A percentile compares a stretch with the other conserved stretches of the same genome.
phyloP scores from a whole-genome alignment of 768 basidiomycete species.

The Omphalotus guepiniiformis region DNA sequence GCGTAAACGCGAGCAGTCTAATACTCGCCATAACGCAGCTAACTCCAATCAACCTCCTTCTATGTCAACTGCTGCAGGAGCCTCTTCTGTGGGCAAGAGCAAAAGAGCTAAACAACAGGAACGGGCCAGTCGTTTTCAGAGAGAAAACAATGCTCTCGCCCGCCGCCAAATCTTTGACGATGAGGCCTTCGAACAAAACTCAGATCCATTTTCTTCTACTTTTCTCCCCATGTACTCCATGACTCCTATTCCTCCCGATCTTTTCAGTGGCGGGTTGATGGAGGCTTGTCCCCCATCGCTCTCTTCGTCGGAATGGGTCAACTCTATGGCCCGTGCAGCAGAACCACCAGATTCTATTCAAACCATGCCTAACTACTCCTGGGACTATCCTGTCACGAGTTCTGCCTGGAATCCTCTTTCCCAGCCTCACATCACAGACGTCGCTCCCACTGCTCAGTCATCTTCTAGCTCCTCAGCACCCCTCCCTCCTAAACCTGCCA shows the following conservation, averaged over 20 bases:
- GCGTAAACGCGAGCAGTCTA: slow-evolving; percentile 7
- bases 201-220: not conserved
- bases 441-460: not conserved
- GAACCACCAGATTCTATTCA: slow-evolving; percentile 2
- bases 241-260: not conserved
- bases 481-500: slow-evolving; percentile 10
- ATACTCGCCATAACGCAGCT: not conserved
- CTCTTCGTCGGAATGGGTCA: slow-evolving; percentile 30
- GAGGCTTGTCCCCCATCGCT: not conserved
- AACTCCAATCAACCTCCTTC: not conserved
- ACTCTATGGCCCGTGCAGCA: slow-evolving; percentile 35
- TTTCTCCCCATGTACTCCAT: not conserved
- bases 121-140: not conserved
- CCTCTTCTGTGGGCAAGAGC: not conserved
- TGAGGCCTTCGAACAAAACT: slow-evolving; percentile 11
- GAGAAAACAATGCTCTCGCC: not conserved
- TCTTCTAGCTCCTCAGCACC: slow-evolving; percentile 9
- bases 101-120: not conserved
- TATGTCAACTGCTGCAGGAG: not conserved
- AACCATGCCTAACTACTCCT: slow-evolving; percentile 2
- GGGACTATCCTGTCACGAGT: slow-evolving; percentile 1
- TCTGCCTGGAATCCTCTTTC: slow-evolving; percentile 13
- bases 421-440: not conserved
- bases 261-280: not conserved
- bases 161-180: slow-evolving; percentile 1